These are phyloP conservation scores for Hevea brasiliensis DNA, from an alignment of 345 rosid species.

Conservation along the genomic window DNA sequence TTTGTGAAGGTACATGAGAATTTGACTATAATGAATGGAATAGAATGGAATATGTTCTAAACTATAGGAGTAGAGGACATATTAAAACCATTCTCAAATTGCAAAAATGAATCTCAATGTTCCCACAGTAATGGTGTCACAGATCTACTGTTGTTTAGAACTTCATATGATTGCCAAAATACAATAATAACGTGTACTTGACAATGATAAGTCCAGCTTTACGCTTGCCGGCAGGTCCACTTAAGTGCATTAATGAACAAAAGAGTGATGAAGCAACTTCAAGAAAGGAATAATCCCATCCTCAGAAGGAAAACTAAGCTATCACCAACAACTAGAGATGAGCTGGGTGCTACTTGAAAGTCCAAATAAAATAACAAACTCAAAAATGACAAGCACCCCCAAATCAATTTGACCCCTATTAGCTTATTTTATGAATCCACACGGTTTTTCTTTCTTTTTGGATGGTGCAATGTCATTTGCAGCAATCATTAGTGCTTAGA, in stretches of 20 bases:
- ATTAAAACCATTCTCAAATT: background rate
- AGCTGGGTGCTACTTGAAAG: background rate
- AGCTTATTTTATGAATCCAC: too few species aligned
- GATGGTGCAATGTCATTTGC: background rate
- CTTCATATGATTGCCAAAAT: background rate
- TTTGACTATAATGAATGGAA: too few species aligned
- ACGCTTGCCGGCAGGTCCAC: conserved; percentile 11
- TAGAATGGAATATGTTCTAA: too few species aligned
- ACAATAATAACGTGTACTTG: background rate
- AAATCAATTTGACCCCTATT: background rate
- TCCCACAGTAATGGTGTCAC: background rate
- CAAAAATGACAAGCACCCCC: background rate
- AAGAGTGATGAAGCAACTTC: conserved; percentile 17
- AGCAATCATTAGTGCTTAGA: background rate
- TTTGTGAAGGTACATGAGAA: too few species aligned
- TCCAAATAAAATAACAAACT: background rate
- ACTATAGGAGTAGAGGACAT: background rate
- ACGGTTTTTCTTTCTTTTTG: background rate
- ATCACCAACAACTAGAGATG: background rate
- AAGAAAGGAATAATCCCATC: background rate
- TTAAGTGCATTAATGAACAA: background rate
- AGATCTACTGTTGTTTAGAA: background rate
- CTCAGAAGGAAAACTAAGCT: background rate
- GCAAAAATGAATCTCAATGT: background rate
- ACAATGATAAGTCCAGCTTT: background rate